These are phyloP conservation scores for Eragrostis nindensis DNA, from an alignment of 176 grass and related monocot species.

Conservation along the genomic window DNA sequence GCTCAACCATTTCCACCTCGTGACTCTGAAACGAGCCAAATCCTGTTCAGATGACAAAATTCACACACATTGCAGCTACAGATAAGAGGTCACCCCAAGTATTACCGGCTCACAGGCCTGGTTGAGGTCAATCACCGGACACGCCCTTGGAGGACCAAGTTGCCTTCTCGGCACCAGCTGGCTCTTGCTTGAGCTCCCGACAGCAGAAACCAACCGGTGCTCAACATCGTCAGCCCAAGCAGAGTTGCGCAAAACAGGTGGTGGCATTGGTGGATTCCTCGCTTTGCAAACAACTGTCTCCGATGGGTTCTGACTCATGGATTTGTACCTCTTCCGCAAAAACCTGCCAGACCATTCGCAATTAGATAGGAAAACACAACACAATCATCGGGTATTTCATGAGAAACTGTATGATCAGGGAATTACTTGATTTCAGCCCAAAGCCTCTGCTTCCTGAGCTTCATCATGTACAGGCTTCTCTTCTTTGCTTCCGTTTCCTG, in stretches of 20 bases:
- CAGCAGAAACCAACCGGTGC: background rate
- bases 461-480: constrained; percentile 43
- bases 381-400: background rate
- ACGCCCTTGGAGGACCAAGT: constrained; percentile 25
- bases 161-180: background rate
- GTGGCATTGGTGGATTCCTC: constrained; percentile 34
- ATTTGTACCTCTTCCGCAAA: constrained; percentile 52
- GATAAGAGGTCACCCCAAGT: background rate
- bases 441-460: constrained; percentile 52
- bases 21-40: constrained; percentile 41
- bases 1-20: constrained; percentile 47
- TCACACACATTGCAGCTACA: background rate
- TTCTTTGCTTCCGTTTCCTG: constrained; percentile 76
- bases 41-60: constrained; percentile 12
- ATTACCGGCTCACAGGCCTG: constrained; percentile 66
- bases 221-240: background rate
- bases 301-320: constrained; percentile 48
- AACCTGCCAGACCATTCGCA: constrained; percentile 37
- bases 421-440: constrained; percentile 73
- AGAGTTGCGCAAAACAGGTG: background rate
- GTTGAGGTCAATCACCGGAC: constrained; percentile 64
- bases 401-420: background rate
- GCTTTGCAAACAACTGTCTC: constrained; percentile 48
- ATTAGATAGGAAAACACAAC: background rate
- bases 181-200: constrained; percentile 29